Evolutionary conservation across 495 filamentous ascomycete species (phyloP), one percentile per base, ranked within the genome.

Genomic region (Jackrogersella minutella): DNA sequence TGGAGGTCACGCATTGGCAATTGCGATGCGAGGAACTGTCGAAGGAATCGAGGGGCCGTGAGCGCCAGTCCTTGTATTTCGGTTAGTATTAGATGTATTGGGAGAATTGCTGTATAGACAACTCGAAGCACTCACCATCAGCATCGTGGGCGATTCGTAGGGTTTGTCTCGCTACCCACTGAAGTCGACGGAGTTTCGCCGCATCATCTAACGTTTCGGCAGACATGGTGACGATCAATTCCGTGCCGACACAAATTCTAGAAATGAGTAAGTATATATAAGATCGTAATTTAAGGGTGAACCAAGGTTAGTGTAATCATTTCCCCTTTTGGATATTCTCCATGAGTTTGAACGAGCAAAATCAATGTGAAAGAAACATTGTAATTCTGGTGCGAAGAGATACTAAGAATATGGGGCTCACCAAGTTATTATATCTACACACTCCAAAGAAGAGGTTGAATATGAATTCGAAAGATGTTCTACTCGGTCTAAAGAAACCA

Each of bases 21-120:
- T 2, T 60, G 49, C 7, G 41, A 55, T 37, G 52, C 64, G 2
- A 74, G 66, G 16, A 74, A 66, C 9, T 63, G 57, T 0, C 69
- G 60, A 21, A 72, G 51, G 5, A 74, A 53, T 7, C 62, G 46
- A 14, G 72, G 72, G 19, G 69, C 60, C 26, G 72, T 66, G 7
- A 68, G 54, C 8, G 64, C 72, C 26, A 30, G 7, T 7, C 26
- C 72, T 39, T 8, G 8, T n/a, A 34, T 21, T 14, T 47, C 13
- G 21, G 34, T 62, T 30, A 62, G 53, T 14, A 44, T 26, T 31
- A 13, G 21, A 55, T 13, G 1, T 10, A 43, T 5, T n/a, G n/a
- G n/a, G n/a, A n/a, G n/a, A n/a, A 31, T 17, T 17, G 21, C 3
- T 14, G 2, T 9, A 2, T 34, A 17, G 2, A 2, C 14, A 19